Evolutionary conservation across 2,329 filamentous ascomycete species (phyloP), one percentile per base, ranked within the genome.

Genomic region (Pyrenophora seminiperda): DNA sequence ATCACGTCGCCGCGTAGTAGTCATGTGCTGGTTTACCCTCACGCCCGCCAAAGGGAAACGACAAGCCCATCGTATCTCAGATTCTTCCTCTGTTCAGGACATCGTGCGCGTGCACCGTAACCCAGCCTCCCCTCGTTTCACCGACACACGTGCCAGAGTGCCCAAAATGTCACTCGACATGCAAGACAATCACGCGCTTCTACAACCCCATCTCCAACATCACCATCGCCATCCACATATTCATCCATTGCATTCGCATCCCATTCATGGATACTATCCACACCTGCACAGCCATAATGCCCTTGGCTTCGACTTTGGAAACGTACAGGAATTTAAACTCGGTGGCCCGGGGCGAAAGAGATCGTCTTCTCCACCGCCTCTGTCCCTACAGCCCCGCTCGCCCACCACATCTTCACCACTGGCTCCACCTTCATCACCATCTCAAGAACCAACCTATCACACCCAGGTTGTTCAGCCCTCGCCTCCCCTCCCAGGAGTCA

Each of bases 11-110:
- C 48, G n/a, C 33, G 42, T 20, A 48, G 15, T 18, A 49, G 53
- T 44, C 42, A 70, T 70, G 67, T 70, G 67, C 54, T 70, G 67
- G 67, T 64, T 70, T 41, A 68, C 62, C 17, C 66, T 70, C 27
- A 63, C 62, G 4, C 66, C 66, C 38, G 22, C 50, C 41, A 62
- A 58, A 50, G 50, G 46, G 55, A 62, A 46, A 55, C 50, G 32
- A 51, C 50, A 32, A 49, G 50, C 34, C 29, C 56, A 54, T 41
- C 51, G 49, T 42, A 58, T 56, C 41, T 55, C 56, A 38, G 54
- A 58, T 51, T 61, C 59, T 42, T 63, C 62, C 17, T 62, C 54
- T 63, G 63, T 53, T 4, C 62, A 65, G 48, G 59, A 68, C 17
- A 56, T 68, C 60, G 63, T 67, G 20, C 66, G 66, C 52, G 56